Evolutionary conservation across 257 asterid species (phyloP).

Genomic region (Phtheirospermum japonicum): DNA sequence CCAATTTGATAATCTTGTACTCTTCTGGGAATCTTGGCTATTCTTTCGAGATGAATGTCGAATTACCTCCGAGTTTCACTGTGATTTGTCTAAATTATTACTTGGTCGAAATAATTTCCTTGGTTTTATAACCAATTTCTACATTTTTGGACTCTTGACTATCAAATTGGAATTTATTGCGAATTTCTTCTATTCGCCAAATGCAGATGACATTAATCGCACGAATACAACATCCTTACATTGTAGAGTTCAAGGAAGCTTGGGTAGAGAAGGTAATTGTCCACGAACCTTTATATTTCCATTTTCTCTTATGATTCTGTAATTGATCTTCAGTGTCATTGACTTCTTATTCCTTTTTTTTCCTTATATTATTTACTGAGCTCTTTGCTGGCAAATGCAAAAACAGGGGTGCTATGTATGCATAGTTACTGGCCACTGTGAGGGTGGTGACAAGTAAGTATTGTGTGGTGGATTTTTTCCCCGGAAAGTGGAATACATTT

Average conservation of each 20-base stretch:
- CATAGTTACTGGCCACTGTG: constrained; percentile 96
- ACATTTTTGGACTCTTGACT: no score
- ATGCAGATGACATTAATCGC: no score
- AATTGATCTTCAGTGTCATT: not conserved
- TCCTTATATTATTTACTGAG: constrained; percentile 14
- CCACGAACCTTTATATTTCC: no score
- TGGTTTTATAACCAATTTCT: no score
- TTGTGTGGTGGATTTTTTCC: constrained; percentile 15
- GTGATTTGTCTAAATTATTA: not conserved
- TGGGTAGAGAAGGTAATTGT: no score
- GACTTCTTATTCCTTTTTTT: not conserved
- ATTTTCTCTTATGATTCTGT: not conserved
- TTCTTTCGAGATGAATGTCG: not conserved
- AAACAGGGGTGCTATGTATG: constrained; percentile 97
- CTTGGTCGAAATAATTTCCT: no score
- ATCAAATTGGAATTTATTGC: no score
- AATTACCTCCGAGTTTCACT: not conserved
- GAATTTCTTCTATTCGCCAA: no score
- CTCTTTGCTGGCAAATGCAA: no score
- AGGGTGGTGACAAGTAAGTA: constrained; percentile 98
- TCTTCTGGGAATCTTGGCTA: constrained; percentile 13
- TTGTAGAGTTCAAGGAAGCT: no score
- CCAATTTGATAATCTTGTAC: no score
- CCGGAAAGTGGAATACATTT: not conserved
- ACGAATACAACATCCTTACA: no score